Conservation (phyloP, 352 stramenopile genomes). For the Pythium chondricola region DNA sequence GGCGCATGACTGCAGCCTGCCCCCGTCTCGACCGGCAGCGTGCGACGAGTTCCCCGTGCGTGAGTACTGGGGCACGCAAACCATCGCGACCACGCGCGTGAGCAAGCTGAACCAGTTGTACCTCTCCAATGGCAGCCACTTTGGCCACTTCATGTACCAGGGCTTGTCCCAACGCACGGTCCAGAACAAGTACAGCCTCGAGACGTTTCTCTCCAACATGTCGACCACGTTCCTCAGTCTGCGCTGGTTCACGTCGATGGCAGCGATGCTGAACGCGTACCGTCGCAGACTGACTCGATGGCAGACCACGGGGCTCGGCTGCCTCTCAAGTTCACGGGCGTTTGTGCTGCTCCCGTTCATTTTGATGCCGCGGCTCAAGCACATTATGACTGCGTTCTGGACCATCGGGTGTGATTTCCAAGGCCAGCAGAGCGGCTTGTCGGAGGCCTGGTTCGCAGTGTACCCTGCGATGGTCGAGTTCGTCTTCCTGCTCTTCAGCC, state of each 20-base stretch:
- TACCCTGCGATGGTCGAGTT: constrained; percentile 26
- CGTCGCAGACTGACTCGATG: constrained; percentile 5
- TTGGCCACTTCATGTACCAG: constrained; percentile 26
- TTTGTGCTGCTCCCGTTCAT: constrained; percentile 21
- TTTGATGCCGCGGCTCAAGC: constrained; percentile 19
- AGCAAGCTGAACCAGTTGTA: constrained; percentile 2
- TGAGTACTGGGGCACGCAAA: constrained; percentile 11
- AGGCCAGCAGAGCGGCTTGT: constrained; percentile 22
- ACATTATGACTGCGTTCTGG: constrained; percentile 21
- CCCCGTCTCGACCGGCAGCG: neutral
- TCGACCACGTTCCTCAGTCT: constrained; percentile 24
- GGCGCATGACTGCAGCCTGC: constrained; percentile 8
- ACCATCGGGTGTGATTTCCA: constrained; percentile 28
- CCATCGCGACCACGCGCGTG: neutral
- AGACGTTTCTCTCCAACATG: constrained; percentile 29
- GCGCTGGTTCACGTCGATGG: constrained; percentile 27
- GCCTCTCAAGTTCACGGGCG: constrained; percentile 14
- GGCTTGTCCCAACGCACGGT: neutral
- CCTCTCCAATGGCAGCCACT: constrained; percentile 21
- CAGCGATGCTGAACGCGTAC: constrained; percentile 10
- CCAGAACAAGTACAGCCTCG: constrained; percentile 24
- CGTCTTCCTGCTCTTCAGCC: constrained; percentile 22
- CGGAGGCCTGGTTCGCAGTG: constrained; percentile 30
- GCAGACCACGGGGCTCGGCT: constrained; percentile 16
- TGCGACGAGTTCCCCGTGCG: constrained; percentile 9